These are phyloP conservation scores for Crucihimalaya himalaica DNA, from an alignment of 345 rosid genomes.

Conservation along the genomic window DNA sequence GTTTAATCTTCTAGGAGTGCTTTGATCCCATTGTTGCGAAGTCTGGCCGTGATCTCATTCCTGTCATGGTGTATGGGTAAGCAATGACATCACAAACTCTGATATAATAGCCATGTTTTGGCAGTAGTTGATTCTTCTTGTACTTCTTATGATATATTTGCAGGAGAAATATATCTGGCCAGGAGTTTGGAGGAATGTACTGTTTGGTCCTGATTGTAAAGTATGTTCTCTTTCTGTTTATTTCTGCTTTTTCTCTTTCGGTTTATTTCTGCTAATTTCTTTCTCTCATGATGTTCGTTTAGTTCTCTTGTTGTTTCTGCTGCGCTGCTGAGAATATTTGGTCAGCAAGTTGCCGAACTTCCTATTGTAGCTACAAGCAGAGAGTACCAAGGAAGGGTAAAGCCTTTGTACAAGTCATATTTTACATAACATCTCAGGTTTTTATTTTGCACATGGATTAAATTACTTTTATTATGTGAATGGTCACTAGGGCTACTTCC, in stretches of 20 bases:
- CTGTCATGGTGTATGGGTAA: constrained; percentile 98
- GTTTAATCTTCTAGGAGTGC: constrained; percentile 63
- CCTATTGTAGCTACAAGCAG: constrained; percentile 93
- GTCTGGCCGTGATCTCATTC: constrained; percentile 97
- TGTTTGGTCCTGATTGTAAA: constrained; percentile 72
- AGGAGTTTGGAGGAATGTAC: constrained; percentile 94
- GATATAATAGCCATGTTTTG: not conserved
- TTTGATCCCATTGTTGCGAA: constrained; percentile 90
- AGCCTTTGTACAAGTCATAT: constrained; percentile 2
- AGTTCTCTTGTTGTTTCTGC: constrained; percentile 93
- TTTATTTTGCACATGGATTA: not conserved
- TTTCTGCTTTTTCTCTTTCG: not conserved
- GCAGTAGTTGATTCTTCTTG: not conserved
- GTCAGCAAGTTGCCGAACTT: constrained; percentile 92
- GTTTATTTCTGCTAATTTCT: constrained; percentile 22
- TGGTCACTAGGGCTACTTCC: constrained; percentile 75
- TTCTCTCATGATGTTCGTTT: constrained; percentile 11
- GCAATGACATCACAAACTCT: constrained; percentile 23
- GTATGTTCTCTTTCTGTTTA: constrained; percentile 42
- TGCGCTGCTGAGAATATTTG: constrained; percentile 89
- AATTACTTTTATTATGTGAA: not conserved
- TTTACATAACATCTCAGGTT: not conserved
- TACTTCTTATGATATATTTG: constrained; percentile 26
- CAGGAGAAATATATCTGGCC: constrained; percentile 98
- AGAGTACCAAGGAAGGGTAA: constrained; percentile 93